A percentile compares a stretch with the other conserved stretches of the same genome.
These are phyloP conservation scores for Monosporascus sp. DNA, from an alignment of 2,329 filamentous ascomycete species.

Conservation along the genomic window DNA sequence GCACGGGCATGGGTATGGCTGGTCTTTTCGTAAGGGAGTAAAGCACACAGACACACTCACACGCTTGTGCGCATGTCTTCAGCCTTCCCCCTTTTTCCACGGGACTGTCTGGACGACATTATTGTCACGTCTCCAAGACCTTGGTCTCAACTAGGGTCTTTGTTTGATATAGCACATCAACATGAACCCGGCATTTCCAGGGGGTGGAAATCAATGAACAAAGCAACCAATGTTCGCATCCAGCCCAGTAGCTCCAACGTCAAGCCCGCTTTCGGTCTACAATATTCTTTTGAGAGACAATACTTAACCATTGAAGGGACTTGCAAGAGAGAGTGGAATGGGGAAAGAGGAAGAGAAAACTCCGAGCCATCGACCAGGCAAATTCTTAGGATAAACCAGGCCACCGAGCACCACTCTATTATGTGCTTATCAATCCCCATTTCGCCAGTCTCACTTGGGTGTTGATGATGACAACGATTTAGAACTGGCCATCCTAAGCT, in stretches of 20 bases:
- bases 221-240: neutral
- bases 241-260: neutral
- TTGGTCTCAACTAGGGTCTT: neutral
- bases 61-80: neutral
- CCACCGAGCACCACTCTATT: too few relatives aligned
- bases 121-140: too few relatives aligned
- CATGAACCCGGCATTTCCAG: neutral
- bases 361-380: too few relatives aligned
- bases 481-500: neutral
- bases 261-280: neutral
- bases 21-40: slow-evolving; percentile 58
- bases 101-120: too few relatives aligned
- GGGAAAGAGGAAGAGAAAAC: too few relatives aligned
- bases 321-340: too few relatives aligned
- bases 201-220: neutral
- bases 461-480: neutral
- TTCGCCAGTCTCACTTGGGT: neutral
- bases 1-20: slow-evolving; percentile 75
- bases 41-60: neutral
- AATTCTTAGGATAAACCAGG: too few relatives aligned
- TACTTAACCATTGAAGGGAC: neutral
- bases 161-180: neutral
- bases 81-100: too few relatives aligned
- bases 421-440: too few relatives aligned
- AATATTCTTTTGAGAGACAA: neutral